Conservation (phyloP, 495 filamentous ascomycete species). For the Hypoxylon subgilvum region DNA sequence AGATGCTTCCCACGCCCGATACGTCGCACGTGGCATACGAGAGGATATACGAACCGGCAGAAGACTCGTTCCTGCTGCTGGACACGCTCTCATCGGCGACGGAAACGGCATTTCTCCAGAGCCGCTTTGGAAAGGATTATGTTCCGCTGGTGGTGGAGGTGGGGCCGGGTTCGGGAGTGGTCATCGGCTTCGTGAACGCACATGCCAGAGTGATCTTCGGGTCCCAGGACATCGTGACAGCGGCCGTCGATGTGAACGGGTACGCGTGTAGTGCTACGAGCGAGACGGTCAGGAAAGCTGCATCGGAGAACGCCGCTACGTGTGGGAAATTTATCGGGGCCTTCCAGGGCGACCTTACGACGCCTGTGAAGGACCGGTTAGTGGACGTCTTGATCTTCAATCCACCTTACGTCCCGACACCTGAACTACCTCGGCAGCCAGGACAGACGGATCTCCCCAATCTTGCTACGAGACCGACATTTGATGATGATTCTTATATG, state of each 20-base stretch:
- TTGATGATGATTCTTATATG: conserved; percentile 76
- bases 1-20: conserved; percentile 89
- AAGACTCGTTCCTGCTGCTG: conserved; percentile 93
- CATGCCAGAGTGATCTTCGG: conserved; percentile 77
- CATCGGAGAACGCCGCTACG: conserved; percentile 41
- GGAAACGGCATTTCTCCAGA: conserved; percentile 73
- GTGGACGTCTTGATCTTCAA: conserved; percentile 94
- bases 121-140: conserved; percentile 58
- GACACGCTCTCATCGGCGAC: conserved; percentile 81
- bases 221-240: conserved; percentile 67
- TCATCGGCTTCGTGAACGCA: conserved; percentile 83
- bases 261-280: conserved; percentile 75
- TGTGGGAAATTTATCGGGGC: conserved; percentile 61
- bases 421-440: conserved; percentile 62
- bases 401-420: conserved; percentile 91
- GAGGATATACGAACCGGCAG: conserved; percentile 89
- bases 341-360: conserved; percentile 68
- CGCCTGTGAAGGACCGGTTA: conserved; percentile 57
- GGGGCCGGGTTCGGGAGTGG: conserved; percentile 88
- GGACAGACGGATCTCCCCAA: conserved; percentile 26
- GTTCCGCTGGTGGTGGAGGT: conserved; percentile 81
- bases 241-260: conserved; percentile 81
- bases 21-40: conserved; percentile 87
- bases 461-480: conserved; percentile 43
- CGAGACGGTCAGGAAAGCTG: conserved; percentile 65